phyloP scores from a whole-genome alignment of 805 yeast genomes.

The Ogataea ganodermae region DNA sequence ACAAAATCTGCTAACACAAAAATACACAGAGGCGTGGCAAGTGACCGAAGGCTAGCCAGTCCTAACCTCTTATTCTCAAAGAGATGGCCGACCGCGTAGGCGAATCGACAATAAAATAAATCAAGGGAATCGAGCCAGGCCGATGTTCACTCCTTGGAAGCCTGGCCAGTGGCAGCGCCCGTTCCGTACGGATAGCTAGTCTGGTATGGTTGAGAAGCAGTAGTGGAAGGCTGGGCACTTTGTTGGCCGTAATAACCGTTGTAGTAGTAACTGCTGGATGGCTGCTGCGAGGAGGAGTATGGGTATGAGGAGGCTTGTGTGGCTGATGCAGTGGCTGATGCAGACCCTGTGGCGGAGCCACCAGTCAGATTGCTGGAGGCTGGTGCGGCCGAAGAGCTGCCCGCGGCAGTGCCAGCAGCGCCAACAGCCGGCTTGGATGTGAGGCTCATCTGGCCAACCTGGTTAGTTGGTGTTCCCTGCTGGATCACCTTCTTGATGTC shows the following conservation, averaged over 20 bases:
- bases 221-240: constrained; percentile 11
- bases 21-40: neutral
- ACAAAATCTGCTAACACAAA: neutral
- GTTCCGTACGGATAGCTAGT: constrained; percentile 21
- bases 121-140: too few species aligned
- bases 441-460: constrained; percentile 26
- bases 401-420: constrained; percentile 6
- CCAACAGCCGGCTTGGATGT: constrained; percentile 18
- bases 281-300: constrained; percentile 20
- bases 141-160: constrained; percentile 6
- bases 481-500: constrained; percentile 50
- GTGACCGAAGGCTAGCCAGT: too few species aligned
- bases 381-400: neutral
- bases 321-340: constrained; percentile 8
- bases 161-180: constrained; percentile 12
- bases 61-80: too few species aligned
- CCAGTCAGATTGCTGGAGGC: neutral
- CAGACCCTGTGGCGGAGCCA: constrained; percentile 8
- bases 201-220: constrained; percentile 20
- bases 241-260: constrained; percentile 23
- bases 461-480: constrained; percentile 33
- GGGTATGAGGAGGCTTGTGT: constrained; percentile 14
- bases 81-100: too few species aligned
- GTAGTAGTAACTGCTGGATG: constrained; percentile 19
- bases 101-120: too few species aligned